Conservation (phyloP, 2,329 filamentous ascomycete species). For the Alternaria ventricosa region DNA sequence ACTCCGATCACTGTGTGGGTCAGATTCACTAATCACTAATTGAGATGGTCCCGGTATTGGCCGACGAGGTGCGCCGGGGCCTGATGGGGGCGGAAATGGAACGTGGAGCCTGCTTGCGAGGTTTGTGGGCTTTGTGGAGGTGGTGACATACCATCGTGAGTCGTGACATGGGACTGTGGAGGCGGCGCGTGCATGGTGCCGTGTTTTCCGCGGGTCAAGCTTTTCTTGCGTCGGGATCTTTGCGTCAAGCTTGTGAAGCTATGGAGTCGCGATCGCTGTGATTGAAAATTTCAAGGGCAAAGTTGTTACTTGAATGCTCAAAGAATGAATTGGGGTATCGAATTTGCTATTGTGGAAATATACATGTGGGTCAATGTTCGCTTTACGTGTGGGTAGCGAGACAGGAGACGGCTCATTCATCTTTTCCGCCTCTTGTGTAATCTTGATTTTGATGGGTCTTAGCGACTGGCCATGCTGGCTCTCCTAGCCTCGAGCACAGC, state of each 20-base stretch:
- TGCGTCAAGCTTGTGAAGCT: background rate
- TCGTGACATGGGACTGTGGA: background rate
- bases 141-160: background rate
- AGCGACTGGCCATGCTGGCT: constrained; percentile 36
- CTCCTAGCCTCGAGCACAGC: constrained; percentile 40
- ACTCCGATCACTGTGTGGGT: background rate
- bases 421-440: background rate
- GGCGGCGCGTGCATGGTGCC: background rate
- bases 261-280: background rate
- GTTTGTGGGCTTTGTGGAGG: background rate
- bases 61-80: background rate
- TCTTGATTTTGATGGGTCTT: background rate
- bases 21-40: background rate
- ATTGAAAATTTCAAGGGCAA: accelerated
- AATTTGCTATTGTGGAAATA: background rate
- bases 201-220: background rate
- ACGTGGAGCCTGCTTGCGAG: background rate
- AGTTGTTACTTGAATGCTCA: background rate
- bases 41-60: background rate
- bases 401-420: background rate
- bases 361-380: background rate
- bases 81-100: background rate
- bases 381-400: background rate
- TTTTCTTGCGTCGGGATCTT: background rate
- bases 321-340: constrained; percentile 7